A percentile compares a stretch with the other conserved stretches of the same genome.
Conservation (phyloP, 2,329 filamentous ascomycete species). For the Pyricularia sp. region DNA sequence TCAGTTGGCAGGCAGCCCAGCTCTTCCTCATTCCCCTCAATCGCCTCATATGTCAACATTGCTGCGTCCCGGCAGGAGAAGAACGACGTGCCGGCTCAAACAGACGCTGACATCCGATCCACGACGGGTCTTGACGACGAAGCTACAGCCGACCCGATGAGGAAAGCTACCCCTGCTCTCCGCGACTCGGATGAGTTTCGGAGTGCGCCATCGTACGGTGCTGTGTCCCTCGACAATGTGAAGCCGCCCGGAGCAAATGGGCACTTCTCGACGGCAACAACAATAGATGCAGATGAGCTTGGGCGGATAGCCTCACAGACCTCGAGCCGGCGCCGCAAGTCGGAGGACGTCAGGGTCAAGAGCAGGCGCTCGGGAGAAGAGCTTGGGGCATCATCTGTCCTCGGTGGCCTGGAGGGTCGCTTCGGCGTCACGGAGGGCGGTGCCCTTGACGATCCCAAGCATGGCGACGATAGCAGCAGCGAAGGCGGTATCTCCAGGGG, state of each 20-base stretch:
- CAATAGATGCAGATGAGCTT: background rate
- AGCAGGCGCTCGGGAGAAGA: constrained; percentile 28
- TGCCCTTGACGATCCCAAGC: constrained; percentile 28
- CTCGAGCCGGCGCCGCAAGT: constrained; percentile 1
- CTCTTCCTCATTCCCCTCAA: background rate
- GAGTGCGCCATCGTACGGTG: constrained; percentile 19
- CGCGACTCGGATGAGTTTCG: constrained; percentile 18
- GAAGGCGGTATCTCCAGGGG: constrained; percentile 12
- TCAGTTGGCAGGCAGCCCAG: background rate
- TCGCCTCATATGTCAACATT: constrained; percentile 5
- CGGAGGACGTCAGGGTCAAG: constrained; percentile 4
- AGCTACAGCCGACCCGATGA: constrained; percentile 13
- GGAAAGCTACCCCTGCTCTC: constrained; percentile 14
- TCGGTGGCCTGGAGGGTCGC: constrained; percentile 39
- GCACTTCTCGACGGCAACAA: background rate
- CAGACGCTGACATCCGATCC: constrained; percentile 5
- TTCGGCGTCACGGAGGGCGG: constrained; percentile 37
- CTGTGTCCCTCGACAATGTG: constrained; percentile 13
- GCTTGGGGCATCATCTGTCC: constrained; percentile 36
- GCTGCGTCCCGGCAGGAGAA: constrained; percentile 3
- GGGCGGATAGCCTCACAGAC: background rate
- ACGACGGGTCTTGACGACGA: constrained; percentile 9
- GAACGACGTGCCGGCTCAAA: background rate
- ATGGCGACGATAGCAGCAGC: constrained; percentile 8
- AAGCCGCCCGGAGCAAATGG: background rate